Percentiles rank a stretch among this genome's conserved stretches.
Conservation (phyloP, 345 rosid species). For the Brassica cretica region DNA sequence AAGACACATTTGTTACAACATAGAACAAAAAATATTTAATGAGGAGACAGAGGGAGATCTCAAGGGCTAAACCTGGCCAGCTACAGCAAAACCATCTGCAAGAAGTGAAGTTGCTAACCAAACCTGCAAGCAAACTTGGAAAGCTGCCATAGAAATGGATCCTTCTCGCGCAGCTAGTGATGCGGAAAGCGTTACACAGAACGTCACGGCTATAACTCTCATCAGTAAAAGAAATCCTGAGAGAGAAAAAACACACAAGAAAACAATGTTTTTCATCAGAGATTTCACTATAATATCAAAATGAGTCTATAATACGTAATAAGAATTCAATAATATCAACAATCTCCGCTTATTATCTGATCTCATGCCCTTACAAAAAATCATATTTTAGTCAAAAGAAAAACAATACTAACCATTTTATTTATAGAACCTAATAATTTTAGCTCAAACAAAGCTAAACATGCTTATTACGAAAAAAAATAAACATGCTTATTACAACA, state of each 20-base stretch:
- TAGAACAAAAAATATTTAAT: background rate
- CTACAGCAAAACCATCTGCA: slow-evolving; percentile 93
- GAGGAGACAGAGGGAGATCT: background rate
- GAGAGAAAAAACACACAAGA: background rate
- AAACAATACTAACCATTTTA: too few species aligned
- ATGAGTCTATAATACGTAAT: too few species aligned
- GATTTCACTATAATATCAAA: background rate
- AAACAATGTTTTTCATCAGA: background rate
- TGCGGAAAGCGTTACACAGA: slow-evolving; percentile 89
- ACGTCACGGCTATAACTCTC: slow-evolving; percentile 89
- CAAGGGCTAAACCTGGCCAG: slow-evolving; percentile 73
- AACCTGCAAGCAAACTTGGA: slow-evolving; percentile 96
- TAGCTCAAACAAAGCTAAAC: too few species aligned
- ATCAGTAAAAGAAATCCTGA: slow-evolving; percentile 78
- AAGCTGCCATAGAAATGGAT: slow-evolving; percentile 86
- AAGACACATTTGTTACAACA: background rate
- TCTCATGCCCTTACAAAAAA: too few species aligned
- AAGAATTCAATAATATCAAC: too few species aligned
- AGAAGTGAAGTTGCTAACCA: slow-evolving; percentile 96
- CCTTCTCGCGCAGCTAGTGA: slow-evolving; percentile 92
- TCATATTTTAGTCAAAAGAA: too few species aligned
- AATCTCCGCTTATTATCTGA: too few species aligned
- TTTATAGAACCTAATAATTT: too few species aligned
- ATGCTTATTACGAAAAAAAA: too few species aligned
- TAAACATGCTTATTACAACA: too few species aligned